Base-by-base conservation (phyloP, 768 basidiomycete genomes). In the Agrocybe pediades region DNA sequence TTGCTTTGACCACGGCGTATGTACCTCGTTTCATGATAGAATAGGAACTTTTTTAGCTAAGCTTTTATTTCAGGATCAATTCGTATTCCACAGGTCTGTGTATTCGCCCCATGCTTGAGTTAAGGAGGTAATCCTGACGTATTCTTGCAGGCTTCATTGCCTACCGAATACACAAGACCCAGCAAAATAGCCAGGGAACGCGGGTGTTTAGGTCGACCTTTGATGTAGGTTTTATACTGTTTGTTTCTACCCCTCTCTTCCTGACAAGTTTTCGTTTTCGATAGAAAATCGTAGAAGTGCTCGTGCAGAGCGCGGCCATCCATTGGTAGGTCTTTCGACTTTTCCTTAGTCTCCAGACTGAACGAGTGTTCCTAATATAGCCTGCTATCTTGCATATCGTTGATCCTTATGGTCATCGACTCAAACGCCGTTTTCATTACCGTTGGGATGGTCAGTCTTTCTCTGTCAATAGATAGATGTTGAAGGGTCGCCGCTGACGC, bases 1-100 rank as follows among this genome's bases (percentile, higher is more conserved):
- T 50, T 30, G 25, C 49, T 27, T 26, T 50, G 8, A 50, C 49
- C 6, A 41, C 41, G 19, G 49, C 49, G 49, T 50, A 42, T 3
- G 48, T 27, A 6, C 2, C 21, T 9, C 15, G n/a, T n/a, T n/a
- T n/a, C n/a, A n/a, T n/a, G n/a, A n/a, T n/a, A n/a, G n/a, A n/a
- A n/a, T n/a, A n/a, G n/a, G n/a, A n/a, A n/a, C n/a, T n/a, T n/a
- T 6, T 17, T 21, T 11, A 17, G 8, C 29, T 24, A 13, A 2
- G 17, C 25, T 23, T 21, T 8, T 40, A 6, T 39, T 9, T 6
- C 1, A 36, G 7, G 7, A 41, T 40, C 3, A 5, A 36, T 26
- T 17, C 16, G 17, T 41, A n/a, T 25, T n/a, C n/a, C n/a, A 25
- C 24, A 8, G 21, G 16, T 3, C 24, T 30, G 6, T 21, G 9